These are phyloP conservation scores for Ophiostoma sp. DNA, from an alignment of 2,329 filamentous ascomycete species.

Conservation along the genomic window DNA sequence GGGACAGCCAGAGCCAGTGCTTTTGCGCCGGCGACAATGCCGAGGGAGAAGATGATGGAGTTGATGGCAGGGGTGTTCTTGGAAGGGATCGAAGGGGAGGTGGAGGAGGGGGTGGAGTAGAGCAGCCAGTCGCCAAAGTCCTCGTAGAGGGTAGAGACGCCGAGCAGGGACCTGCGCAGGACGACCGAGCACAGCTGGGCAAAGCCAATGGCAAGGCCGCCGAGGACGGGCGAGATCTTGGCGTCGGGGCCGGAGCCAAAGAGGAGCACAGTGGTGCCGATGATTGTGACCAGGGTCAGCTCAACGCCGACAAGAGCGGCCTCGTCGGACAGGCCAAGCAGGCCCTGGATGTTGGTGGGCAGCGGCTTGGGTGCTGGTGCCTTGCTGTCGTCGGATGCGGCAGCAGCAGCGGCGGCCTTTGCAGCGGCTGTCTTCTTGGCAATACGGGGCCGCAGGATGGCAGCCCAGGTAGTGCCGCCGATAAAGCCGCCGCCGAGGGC, in stretches of 20 bases:
- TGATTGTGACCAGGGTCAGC: conserved; percentile 40
- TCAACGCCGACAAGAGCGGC: conserved; percentile 42
- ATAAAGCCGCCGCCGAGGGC: conserved; percentile 48
- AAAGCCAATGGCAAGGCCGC: conserved; percentile 54
- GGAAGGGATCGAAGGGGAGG: neutral
- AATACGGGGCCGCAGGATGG: conserved; percentile 37
- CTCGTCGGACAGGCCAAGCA: conserved; percentile 38
- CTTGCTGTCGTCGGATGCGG: neutral
- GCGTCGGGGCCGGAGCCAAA: conserved; percentile 31
- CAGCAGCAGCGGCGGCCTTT: neutral
- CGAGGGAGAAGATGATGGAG: conserved; percentile 25
- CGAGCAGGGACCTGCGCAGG: conserved; percentile 50
- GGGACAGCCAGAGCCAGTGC: conserved; percentile 17
- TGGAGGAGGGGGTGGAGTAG: conserved; percentile 15
- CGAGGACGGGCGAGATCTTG: conserved; percentile 43
- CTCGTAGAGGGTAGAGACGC: conserved; percentile 58
- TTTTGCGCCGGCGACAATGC: conserved; percentile 34
- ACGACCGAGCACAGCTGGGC: conserved; percentile 55
- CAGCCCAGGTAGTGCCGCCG: conserved; percentile 52
- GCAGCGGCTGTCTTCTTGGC: conserved; percentile 1
- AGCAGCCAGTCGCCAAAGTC: conserved; percentile 54
- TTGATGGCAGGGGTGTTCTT: conserved; percentile 31
- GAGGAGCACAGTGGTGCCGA: conserved; percentile 34
- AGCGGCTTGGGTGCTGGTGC: neutral
- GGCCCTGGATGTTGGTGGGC: conserved; percentile 37